These are phyloP conservation scores for Phialocephala subalpina DNA, from an alignment of 2,329 filamentous ascomycete species.

Conservation along the genomic window DNA sequence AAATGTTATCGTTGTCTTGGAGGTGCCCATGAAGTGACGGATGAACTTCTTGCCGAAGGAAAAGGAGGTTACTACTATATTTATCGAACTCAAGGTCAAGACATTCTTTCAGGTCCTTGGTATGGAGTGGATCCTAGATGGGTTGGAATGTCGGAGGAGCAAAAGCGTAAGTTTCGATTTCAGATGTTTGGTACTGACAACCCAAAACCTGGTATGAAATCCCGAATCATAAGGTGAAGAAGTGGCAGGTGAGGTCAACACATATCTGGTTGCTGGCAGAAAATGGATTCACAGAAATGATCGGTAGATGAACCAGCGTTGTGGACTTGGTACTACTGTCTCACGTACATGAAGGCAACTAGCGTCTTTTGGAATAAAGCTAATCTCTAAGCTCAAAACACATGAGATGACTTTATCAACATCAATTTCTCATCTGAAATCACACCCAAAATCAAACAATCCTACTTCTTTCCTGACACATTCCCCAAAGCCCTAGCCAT, in stretches of 20 bases:
- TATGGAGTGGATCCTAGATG: not conserved
- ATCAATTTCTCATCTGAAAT: not conserved
- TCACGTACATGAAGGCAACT: too few relatives aligned
- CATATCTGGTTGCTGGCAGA: not conserved
- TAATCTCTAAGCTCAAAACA: not conserved
- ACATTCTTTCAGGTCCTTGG: not conserved
- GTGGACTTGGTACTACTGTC: too few relatives aligned
- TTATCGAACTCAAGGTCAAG: too few relatives aligned
- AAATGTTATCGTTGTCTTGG: conserved; percentile 6
- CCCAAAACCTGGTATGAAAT: not conserved
- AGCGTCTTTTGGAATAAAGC: too few relatives aligned
- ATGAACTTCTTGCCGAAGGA: conserved; percentile 1
- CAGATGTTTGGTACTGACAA: not conserved
- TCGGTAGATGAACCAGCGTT: too few relatives aligned
- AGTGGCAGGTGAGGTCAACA: not conserved
- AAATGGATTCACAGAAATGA: too few relatives aligned
- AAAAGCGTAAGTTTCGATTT: not conserved
- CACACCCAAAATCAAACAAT: not conserved
- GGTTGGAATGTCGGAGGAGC: not conserved
- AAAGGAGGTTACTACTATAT: not conserved
- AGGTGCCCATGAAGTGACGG: not conserved
- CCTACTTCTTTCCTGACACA: not conserved
- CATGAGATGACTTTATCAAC: not conserved
- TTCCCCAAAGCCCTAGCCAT: not conserved
- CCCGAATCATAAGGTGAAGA: not conserved